Base-by-base conservation (phyloP, 2,329 filamentous ascomycete genomes). In the Arachnomyces sp. region DNA sequence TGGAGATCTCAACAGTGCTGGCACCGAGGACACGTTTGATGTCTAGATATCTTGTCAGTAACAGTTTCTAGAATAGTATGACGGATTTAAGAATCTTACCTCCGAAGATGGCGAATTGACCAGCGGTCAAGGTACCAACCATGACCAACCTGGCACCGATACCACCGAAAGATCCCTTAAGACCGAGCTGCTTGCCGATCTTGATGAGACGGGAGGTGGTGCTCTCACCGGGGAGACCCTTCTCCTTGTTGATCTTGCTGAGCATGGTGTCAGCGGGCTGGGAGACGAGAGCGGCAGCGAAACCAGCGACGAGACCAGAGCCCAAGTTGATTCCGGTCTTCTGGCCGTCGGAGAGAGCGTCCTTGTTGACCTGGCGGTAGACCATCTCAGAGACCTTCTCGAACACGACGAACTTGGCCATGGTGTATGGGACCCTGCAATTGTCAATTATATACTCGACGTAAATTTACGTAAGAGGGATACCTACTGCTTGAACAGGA, bases 231-330 rank as follows among this genome's bases (percentile, higher is more conserved):
- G 86, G 85, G 46, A 79, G 73, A 70, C 84, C 86, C 74, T 86
- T 81, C 70, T 83, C 86, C 83, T 92, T 92, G 83, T 93, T 93
- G 76, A 93, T 92, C 79, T 90, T 92, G 71, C 78, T 84, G 50
- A 93, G 81, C 86, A 93, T 93, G 62, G 86, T 93, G 67, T 93
- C 86, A 64, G 86, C 86, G 55, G 86, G 86, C 73, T 93, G 86
- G 49, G 86, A 93, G 63, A 93, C 77, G 56, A 90, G 64, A 61
- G 86, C 86, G 56, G 86, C 86, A 57, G 85, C 86, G 71, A 93
- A 87, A 75, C 88, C 77, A 40, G 88, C 88, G 43, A 89, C 77
- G 53, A 94, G 72, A 72, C 88, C 88, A 52, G 85, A 89, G 31
- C 83, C 79, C 56, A 93, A 74, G 79, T 93, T 92, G 73, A 85